Base-by-base conservation (phyloP, 2,329 filamentous ascomycete species). In the Fusarium sp. region DNA sequence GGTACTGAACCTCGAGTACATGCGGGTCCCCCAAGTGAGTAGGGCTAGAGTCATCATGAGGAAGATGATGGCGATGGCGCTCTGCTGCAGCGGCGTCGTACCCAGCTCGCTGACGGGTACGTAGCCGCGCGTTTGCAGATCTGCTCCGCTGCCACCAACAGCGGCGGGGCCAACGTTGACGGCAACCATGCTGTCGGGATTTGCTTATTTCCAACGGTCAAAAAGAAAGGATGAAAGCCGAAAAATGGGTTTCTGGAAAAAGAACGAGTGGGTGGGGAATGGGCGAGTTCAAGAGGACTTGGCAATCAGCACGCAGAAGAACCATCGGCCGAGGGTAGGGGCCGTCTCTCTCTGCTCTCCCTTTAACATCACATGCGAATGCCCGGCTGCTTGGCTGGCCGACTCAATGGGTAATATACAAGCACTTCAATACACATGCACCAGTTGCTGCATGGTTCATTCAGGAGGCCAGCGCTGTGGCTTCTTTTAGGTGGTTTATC, bases 1-100 rank as follows among this genome's bases (percentile, higher is more conserved):
- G 11, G 72, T 54, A n/a, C 46, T 60, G 3, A 58, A 62, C 7
- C 71, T 58, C n/a, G 68, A 63, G 44, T 72, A 70, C 46, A 73
- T 68, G 3, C 68, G 71, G n/a, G 66, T 12, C 1, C 12, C 46
- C 62, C 65, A 70, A 27, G 64, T 37, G n/a, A 39, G 37, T 34
- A 73, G 65, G 13, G 68, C 63, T 6, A 73, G 56, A 31, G 56
- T 52, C 3, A 58, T 70, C 58, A 71, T 55, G 12, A 70, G 43
- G 18, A 72, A 73, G 34, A 73, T 65, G 34, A 73, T 70, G 28
- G 63, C 70, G n/a, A 71, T 52, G 28, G 55, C 71, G 13, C 55
- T 48, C 23, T 73, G 71, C 50, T 73, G 71, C 1, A 66, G 47
- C 1, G 60, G 23, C 7, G 71, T 73, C 15, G 71, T 71, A 16